phyloP scores from a whole-genome alignment of 192 early-diverging fungal genomes.

The Globomyces pollinis-pini region DNA sequence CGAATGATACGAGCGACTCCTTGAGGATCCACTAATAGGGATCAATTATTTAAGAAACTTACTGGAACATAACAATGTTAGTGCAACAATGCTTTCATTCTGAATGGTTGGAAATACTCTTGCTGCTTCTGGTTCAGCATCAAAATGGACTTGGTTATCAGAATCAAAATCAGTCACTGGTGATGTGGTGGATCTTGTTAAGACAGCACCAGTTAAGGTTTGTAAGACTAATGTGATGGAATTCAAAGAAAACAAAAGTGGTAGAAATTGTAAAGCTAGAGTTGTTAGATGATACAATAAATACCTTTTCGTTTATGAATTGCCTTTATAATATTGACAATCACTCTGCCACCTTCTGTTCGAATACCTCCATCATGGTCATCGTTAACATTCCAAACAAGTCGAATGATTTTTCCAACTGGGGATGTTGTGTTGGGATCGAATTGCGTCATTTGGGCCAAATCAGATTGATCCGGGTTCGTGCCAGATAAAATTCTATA shows the following conservation, averaged over 20 bases:
- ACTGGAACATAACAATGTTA: constrained; percentile 35
- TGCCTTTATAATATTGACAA: constrained; percentile 37
- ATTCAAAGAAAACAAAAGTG: constrained; percentile 26
- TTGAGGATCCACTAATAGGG: background rate
- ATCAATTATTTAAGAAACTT: constrained; percentile 2
- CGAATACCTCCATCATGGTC: constrained; percentile 43
- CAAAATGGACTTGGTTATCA: constrained; percentile 49
- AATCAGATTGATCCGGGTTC: constrained; percentile 17
- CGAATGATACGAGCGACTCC: background rate
- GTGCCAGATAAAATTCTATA: constrained; percentile 41
- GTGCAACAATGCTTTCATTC: constrained; percentile 42
- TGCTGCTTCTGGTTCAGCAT: constrained; percentile 35
- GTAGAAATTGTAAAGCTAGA: constrained; percentile 14
- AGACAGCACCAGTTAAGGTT: constrained; percentile 40
- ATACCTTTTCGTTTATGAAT: constrained; percentile 27
- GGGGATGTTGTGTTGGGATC: constrained; percentile 20
- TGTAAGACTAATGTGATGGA: constrained; percentile 35
- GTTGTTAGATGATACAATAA: background rate
- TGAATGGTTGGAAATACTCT: constrained; percentile 46
- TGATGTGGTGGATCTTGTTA: constrained; percentile 17
- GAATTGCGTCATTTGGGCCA: constrained; percentile 17
- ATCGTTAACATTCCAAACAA: constrained; percentile 37
- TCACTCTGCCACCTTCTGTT: constrained; percentile 44
- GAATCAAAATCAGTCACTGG: constrained; percentile 5
- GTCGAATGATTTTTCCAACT: constrained; percentile 24